Evolutionary conservation across 768 basidiomycete genomes (phyloP), one percentile per base, ranked within the genome.

Genomic region (Termitomyces sp.): DNA sequence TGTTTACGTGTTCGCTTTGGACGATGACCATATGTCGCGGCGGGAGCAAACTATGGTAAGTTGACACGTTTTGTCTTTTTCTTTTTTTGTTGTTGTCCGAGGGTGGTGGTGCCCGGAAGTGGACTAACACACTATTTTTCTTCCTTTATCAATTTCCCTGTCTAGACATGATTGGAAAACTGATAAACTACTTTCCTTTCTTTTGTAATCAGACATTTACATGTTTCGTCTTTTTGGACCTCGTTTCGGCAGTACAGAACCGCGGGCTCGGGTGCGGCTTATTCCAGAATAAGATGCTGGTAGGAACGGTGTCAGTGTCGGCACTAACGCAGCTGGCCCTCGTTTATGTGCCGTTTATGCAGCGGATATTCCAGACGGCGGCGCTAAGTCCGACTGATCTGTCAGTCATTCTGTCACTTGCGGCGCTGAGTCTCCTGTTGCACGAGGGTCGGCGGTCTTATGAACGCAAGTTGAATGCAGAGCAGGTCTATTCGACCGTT

Each of bases 21-120:
- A 83, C 46, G 95, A 98, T 64, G 88, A 92, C 14, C 79, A 80
- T 41, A 84, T 94, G 78, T 87, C 90, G 30, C 75, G 82, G 54
- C 76, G 94, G 60, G 96, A 98, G 60, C 96, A 98, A 70, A 98
- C 96, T 0, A 96, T 98, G 94, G 95, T 93, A 56, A 62, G 74
- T 10, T 35, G 21, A 19, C 14, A 40, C 7, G 2, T 12, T 42
- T 37, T 28, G 1, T 41, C 41, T 17, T 28, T 30, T 14, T 7
- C 44, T 38, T 46, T 6, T 43, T 43, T 42, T 37, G 2, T 46
- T 44, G 34, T 17, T 35, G 24, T 41, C 26, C 38, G 28, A 28
- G 28, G 28, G 7, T 7, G 28, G 28, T 28, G 4, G 28, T 28
- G 2, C 7, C 28, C 28, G 28, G 28, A 7, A 28, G 28, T 28